phyloP scores from a whole-genome alignment of 768 basidiomycete species.

The Nidularia pulvinata region DNA sequence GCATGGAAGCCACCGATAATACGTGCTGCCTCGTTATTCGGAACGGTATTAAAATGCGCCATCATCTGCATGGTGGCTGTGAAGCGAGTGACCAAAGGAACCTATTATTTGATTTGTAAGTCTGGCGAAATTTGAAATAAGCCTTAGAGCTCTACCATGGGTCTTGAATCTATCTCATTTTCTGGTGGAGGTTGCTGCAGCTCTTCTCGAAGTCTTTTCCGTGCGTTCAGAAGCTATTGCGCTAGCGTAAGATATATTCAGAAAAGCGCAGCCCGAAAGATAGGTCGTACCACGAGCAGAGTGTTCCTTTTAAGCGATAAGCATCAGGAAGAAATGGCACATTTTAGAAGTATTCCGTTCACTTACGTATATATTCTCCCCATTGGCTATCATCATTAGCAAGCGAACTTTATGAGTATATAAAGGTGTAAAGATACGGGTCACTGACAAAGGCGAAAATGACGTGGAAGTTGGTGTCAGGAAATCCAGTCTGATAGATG shows the following conservation, averaged over 20 bases:
- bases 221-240: conserved; percentile 19
- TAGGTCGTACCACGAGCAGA: conserved; percentile 14
- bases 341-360: neutral
- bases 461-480: conserved; percentile 22
- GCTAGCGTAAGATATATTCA: too few relatives aligned
- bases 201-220: conserved; percentile 17
- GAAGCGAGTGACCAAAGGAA: too few relatives aligned
- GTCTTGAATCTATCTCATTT: too few relatives aligned
- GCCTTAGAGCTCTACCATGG: too few relatives aligned
- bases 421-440: neutral
- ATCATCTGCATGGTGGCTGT: too few relatives aligned
- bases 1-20: too few relatives aligned
- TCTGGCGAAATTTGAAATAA: too few relatives aligned
- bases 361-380: conserved; percentile 26
- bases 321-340: neutral
- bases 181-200: conserved; percentile 4
- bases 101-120: too few relatives aligned
- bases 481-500: conserved; percentile 12
- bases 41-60: too few relatives aligned
- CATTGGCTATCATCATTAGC: conserved; percentile 13
- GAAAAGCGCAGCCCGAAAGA: neutral
- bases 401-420: neutral
- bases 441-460: conserved; percentile 26
- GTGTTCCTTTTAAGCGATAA: conserved; percentile 16
- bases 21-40: too few relatives aligned